Base-by-base conservation (phyloP, 2,329 filamentous ascomycete genomes). In the Hirsutella minnesotensis region DNA sequence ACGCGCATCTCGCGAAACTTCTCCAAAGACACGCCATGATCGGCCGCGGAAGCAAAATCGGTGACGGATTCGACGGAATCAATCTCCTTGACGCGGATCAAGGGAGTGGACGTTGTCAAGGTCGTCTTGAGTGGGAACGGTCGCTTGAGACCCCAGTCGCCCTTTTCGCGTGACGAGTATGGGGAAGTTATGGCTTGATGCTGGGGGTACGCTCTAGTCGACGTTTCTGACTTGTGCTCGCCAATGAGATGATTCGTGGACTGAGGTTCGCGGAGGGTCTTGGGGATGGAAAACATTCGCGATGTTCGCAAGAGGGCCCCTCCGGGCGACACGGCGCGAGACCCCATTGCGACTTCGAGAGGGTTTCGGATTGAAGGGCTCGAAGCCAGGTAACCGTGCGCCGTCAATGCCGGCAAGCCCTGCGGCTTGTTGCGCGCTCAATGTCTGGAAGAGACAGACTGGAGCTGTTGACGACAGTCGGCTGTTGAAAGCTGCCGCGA, bases 141-240 rank as follows among this genome's bases (percentile, higher is more conserved):
- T 43, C 90, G 73, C 67, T 96, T 96, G 53, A 95, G 68, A 13
- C 90, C 90, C 89, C 90, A 96, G 57, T 96, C 90, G 30, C 90
- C 90, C 56, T 77, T 77, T 34, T 72, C 68, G 20, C 86, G 73
- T 8, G 88, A 89, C 16, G 79, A 73, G 37, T 73, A 67, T 5
- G 87, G 82, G 1, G 87, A 89, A 13, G 82, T 81, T 57, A 96
- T 83, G 47, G 88, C 77, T 58, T 92, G 85, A 59, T 84, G 76
- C 41, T 80, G 87, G n/a, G 90, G 90, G 63, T 83, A 84, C 24
- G 78, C 75, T 46, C 77, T 72, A 13, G 90, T 96, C 54, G 62
- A 62, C 39, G 62, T 63, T n/a, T 54, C 46, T 29, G 62, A 63
- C 47, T 62, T 64, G 46, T 56, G 53, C 40, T 61, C 52, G 42